These are phyloP conservation scores for Astrocystis sublimbata DNA, from an alignment of 495 filamentous ascomycete genomes.

Conservation along the genomic window DNA sequence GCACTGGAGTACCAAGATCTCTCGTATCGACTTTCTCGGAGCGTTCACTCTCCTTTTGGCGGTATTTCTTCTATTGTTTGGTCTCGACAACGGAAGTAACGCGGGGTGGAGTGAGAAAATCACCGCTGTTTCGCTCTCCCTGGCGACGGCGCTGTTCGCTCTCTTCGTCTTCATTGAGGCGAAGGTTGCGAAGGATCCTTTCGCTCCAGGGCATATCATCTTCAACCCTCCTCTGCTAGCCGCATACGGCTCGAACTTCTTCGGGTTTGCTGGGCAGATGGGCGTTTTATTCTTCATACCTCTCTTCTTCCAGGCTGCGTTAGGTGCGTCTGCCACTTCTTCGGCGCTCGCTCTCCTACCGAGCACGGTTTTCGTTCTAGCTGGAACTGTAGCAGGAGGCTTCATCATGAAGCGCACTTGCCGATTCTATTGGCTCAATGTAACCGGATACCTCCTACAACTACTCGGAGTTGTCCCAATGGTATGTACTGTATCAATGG, in stretches of 20 bases:
- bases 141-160: slow-evolving; percentile 62
- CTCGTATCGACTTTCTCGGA: slow-evolving; percentile 78
- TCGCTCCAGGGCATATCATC: slow-evolving; percentile 76
- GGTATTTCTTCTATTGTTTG: slow-evolving; percentile 70
- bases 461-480: slow-evolving; percentile 56
- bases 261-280: slow-evolving; percentile 68
- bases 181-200: slow-evolving; percentile 71
- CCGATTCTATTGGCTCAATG: slow-evolving; percentile 75
- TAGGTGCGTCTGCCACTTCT: slow-evolving; percentile 63
- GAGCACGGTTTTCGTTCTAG: slow-evolving; percentile 61
- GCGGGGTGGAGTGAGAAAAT: slow-evolving; percentile 62
- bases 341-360: slow-evolving; percentile 71
- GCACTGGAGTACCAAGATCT: slow-evolving; percentile 52
- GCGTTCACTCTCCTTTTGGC: slow-evolving; percentile 70
- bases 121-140: slow-evolving; percentile 59
- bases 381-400: slow-evolving; percentile 69
- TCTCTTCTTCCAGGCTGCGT: slow-evolving; percentile 76
- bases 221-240: slow-evolving; percentile 69
- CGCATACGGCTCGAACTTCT: slow-evolving; percentile 74
- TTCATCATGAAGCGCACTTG: slow-evolving; percentile 74
- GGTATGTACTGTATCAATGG: too few species aligned
- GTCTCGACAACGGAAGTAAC: slow-evolving; percentile 78
- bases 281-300: slow-evolving; percentile 73
- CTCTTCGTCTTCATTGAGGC: slow-evolving; percentile 72
- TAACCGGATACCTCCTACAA: slow-evolving; percentile 54